Conservation (phyloP, 352 stramenopile genomes). For the Phytophthora aleatoria region DNA sequence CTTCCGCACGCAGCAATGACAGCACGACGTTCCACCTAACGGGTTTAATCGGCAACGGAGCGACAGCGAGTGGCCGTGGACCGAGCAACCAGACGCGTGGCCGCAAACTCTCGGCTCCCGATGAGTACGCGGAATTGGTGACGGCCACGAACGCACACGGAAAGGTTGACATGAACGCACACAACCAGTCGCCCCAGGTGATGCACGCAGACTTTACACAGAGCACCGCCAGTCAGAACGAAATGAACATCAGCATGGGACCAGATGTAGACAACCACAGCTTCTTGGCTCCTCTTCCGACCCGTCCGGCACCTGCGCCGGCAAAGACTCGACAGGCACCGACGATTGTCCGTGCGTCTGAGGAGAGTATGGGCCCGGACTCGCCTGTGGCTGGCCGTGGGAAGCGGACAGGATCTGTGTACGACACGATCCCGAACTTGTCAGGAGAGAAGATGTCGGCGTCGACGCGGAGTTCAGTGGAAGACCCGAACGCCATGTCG, state of each 20-base stretch:
- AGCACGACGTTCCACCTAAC: slow-evolving; percentile 37
- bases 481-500: slow-evolving; percentile 24
- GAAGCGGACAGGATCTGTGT: slow-evolving; percentile 39
- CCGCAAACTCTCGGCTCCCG: slow-evolving; percentile 36
- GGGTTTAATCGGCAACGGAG: slow-evolving; percentile 29
- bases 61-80: slow-evolving; percentile 21
- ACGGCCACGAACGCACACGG: slow-evolving; percentile 37
- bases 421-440: slow-evolving; percentile 36
- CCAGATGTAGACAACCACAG: slow-evolving; percentile 31
- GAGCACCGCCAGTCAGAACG: slow-evolving; percentile 21
- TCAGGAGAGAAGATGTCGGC: slow-evolving; percentile 32
- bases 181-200: slow-evolving; percentile 1
- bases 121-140: slow-evolving; percentile 45
- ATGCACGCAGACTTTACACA: slow-evolving; percentile 28
- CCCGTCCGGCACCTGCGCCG: not conserved
- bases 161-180: slow-evolving; percentile 19
- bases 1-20: slow-evolving; percentile 5
- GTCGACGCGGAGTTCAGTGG: slow-evolving; percentile 22
- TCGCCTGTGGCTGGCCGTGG: slow-evolving; percentile 24
- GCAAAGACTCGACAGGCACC: not conserved
- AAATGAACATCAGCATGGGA: slow-evolving; percentile 34
- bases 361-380: slow-evolving; percentile 37
- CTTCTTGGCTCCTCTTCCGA: slow-evolving; percentile 26
- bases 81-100: slow-evolving; percentile 1
- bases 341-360: slow-evolving; percentile 17